Evolutionary conservation across 768 basidiomycete species (phyloP).

Genomic region (Lactarius deliciosus): DNA sequence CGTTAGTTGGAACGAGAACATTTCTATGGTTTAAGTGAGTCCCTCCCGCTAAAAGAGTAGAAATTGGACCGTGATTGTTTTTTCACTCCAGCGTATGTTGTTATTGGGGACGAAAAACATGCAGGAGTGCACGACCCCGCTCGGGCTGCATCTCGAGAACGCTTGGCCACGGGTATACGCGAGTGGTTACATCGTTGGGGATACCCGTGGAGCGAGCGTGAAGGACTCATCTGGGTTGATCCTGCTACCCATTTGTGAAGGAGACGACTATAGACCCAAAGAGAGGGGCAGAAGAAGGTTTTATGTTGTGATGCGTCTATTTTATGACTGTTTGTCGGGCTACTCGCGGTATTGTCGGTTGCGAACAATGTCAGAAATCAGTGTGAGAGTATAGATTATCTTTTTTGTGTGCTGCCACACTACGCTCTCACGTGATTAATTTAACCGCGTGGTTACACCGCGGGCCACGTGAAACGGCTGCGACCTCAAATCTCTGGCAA

Average conservation of each 20-base stretch:
- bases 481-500: neutral
- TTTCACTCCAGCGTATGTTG: conserved; percentile 61
- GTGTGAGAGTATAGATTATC: conserved; percentile 6
- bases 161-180: conserved; percentile 82
- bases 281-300: conserved; percentile 5
- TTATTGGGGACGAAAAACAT: conserved; percentile 97
- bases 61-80: neutral
- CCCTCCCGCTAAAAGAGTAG: neutral
- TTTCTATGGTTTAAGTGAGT: conserved; percentile 80
- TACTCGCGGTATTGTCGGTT: conserved; percentile 7
- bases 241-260: conserved; percentile 62
- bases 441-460: conserved; percentile 1
- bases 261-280: conserved; percentile 24
- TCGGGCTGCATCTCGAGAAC: conserved; percentile 78
- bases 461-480: conserved; percentile 14
- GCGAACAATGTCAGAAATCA: neutral
- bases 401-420: no score
- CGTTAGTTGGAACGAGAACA: conserved; percentile 79
- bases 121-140: conserved; percentile 85
- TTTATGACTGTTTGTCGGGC: conserved; percentile 15
- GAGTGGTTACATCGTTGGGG: conserved; percentile 94
- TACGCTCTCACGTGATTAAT: neutral
- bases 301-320: conserved; percentile 20
- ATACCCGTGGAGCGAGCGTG: conserved; percentile 93
- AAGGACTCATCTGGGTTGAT: conserved; percentile 89